Conservation (phyloP, 306 rosid genomes). For the Cotoneaster glaucophyllus region DNA sequence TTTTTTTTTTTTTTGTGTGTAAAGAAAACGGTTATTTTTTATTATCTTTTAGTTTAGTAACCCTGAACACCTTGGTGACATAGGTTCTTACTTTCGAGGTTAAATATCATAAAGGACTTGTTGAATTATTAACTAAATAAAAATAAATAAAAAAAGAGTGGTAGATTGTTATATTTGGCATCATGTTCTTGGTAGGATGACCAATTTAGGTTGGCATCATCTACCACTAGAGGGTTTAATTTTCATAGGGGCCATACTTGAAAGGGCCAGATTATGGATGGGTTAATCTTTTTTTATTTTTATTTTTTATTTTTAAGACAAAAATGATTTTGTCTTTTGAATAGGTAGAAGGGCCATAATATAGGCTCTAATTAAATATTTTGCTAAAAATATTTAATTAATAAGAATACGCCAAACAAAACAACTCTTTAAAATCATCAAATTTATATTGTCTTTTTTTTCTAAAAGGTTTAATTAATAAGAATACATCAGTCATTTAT, state of each 20-base stretch:
- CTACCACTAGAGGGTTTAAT: background rate
- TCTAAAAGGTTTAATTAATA: too few relatives aligned
- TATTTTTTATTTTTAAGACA: background rate
- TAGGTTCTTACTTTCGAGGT: too few relatives aligned
- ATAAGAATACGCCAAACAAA: constrained; percentile 10
- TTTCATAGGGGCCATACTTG: background rate
- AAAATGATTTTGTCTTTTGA: constrained; percentile 6
- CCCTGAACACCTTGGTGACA: too few relatives aligned
- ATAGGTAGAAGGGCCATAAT: constrained; percentile 3
- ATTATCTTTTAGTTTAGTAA: too few relatives aligned
- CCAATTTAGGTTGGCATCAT: background rate
- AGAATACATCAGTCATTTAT: too few relatives aligned
- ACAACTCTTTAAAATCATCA: constrained; percentile 26
- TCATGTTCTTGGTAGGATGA: too few relatives aligned
- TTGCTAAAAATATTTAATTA: background rate
- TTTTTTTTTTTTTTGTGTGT: too few relatives aligned
- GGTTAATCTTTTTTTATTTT: background rate
- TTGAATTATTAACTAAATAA: too few relatives aligned
- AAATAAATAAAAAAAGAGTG: too few relatives aligned
- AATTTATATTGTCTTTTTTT: constrained; percentile 12
- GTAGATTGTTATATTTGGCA: too few relatives aligned
- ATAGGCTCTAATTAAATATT: background rate
- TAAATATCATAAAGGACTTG: too few relatives aligned
- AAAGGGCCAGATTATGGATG: background rate
- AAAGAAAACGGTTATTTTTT: too few relatives aligned